Percentiles rank a stretch among this genome's conserved stretches.
Evolutionary conservation across 1,284 basidiomycete genomes (phyloP).

Genomic region (Malassezia caprae): DNA sequence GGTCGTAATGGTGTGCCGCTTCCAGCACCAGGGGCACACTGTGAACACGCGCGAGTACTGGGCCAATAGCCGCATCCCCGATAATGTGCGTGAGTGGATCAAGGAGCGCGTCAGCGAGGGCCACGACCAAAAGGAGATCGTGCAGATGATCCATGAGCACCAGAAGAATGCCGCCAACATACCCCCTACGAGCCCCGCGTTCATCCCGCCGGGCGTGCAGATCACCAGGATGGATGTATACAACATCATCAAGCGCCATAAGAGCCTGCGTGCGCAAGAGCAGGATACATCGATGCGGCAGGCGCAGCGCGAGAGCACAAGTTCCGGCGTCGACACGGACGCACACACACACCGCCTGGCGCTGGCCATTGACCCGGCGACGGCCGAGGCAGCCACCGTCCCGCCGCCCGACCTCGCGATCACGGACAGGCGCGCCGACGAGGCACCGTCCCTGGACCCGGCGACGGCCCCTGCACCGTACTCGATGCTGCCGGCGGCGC

Average conservation of each 20-base stretch:
- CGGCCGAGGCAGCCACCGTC: background rate
- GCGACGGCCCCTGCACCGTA: constrained; percentile 6
- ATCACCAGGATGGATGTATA: constrained; percentile 20
- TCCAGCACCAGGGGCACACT: constrained; percentile 20
- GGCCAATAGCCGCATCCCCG: constrained; percentile 16
- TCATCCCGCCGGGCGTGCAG: constrained; percentile 17
- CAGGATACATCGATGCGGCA: background rate
- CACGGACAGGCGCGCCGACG: background rate
- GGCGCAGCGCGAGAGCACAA: background rate
- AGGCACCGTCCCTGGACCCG: constrained; percentile 7
- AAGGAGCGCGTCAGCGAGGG: constrained; percentile 16
- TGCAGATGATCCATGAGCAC: constrained; percentile 21
- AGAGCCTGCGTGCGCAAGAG: background rate
- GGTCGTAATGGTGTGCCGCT: constrained; percentile 18
- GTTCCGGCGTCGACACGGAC: background rate
- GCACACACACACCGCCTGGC: background rate
- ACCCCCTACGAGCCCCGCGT: constrained; percentile 7
- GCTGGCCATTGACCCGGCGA: background rate
- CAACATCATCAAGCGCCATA: constrained; percentile 18
- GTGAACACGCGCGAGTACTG: constrained; percentile 20
- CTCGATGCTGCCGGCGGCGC: constrained; percentile 8
- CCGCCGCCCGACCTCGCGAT: background rate
- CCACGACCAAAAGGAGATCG: constrained; percentile 18
- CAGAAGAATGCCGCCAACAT: constrained; percentile 14
- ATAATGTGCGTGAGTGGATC: constrained; percentile 20